Evolutionary conservation across 805 yeast species (phyloP), one percentile per base, ranked within the genome.

Genomic region (Ogataea polymorpha): DNA sequence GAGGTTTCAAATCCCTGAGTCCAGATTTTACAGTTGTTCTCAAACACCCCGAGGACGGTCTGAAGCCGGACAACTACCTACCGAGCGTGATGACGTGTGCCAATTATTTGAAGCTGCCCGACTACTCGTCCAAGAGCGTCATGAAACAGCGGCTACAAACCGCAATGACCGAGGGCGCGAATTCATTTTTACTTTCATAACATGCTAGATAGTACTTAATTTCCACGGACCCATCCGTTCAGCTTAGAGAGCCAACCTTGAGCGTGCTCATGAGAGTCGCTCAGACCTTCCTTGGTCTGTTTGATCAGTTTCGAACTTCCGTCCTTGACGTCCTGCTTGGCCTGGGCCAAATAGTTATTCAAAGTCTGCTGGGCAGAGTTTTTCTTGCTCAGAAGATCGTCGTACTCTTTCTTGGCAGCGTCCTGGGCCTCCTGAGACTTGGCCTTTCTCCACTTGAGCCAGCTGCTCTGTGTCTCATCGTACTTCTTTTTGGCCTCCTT

Each of bases 51-150:
- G 98, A 91, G 38, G 80, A 75, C 34, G 83, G 80, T 0, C 58
- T 76, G 18, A 62, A 66, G 10, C 74, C 86, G 5, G 96, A 91
- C 61, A 88, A 81, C 46, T 89, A 83, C 56, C 69, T 93, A 42
- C 98, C 99, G 2, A 87, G 96, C 64, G 99, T 93, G 3, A 91
- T 91, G 99, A 91, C 99, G 0, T 91, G 99, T 68, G 97, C 95
- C 3, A 91, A 91, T 59, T 93, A 91, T 58, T 70, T 91, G 50
- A 91, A 91, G 60, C 66, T 93, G 15, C 98, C 99, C 5, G 77
- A 84, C 48, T 93, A 91, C 58, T 74, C 87, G 3, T 66, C 75
- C 25, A 74, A 71, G 44, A 79, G 71, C 13, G 62, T 86, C 2
- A 72, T 93, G 82, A 67, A 61, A 36, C 58, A 68, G 23, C 69